Percentiles rank a stretch among this genome's conserved stretches.
Conservation (phyloP, 495 filamentous ascomycete genomes). For the Tuber melanosporum region DNA sequence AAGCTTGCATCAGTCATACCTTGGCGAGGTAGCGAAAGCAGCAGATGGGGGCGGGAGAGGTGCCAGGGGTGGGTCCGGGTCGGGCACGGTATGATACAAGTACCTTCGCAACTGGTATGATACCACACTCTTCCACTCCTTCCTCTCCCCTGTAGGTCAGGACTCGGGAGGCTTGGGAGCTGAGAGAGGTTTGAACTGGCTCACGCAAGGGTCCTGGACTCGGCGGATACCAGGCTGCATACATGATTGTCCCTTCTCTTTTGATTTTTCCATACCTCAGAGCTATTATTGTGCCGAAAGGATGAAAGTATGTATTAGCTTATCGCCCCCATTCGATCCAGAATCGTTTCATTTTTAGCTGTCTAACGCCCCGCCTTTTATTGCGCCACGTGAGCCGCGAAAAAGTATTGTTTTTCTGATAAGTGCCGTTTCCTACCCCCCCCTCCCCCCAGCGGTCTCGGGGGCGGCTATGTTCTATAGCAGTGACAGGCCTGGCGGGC, state of each 20-base stretch:
- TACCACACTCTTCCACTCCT: not conserved
- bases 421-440: not conserved
- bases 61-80: not conserved
- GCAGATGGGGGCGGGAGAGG: not conserved
- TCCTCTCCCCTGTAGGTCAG: not conserved
- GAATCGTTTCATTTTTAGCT: slow-evolving; percentile 34
- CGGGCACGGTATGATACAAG: not conserved
- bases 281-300: slow-evolving; percentile 7
- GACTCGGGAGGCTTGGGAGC: not conserved
- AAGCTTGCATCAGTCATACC: not conserved
- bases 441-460: not conserved
- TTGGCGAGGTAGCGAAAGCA: not conserved
- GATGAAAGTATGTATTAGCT: not conserved
- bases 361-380: slow-evolving; percentile 27
- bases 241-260: not conserved
- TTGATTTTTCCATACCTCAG: not conserved
- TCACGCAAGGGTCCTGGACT: not conserved
- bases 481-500: not conserved
- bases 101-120: not conserved
- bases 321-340: slow-evolving; percentile 24
- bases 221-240: not conserved
- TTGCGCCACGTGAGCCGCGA: slow-evolving; percentile 38
- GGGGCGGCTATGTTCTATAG: not conserved
- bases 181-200: not conserved
- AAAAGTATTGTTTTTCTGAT: slow-evolving; percentile 24